These are phyloP conservation scores for Lagenidium giganteum DNA, from an alignment of 352 stramenopile genomes.

Conservation along the genomic window DNA sequence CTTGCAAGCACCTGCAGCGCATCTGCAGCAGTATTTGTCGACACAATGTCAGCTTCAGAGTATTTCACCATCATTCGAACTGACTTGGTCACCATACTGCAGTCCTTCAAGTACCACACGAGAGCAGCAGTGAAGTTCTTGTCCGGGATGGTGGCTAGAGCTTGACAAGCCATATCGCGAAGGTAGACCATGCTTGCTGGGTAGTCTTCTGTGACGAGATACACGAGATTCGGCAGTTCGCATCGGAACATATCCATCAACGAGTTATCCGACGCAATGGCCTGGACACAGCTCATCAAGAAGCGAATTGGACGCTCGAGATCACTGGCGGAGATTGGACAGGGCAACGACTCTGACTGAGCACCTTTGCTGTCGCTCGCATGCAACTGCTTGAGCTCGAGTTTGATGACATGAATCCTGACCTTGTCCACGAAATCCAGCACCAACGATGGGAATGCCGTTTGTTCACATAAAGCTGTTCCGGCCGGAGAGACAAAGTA, in stretches of 20 bases:
- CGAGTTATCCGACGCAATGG: slow-evolving; percentile 33
- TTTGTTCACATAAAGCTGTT: slow-evolving; percentile 55
- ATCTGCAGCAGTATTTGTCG: slow-evolving; percentile 24
- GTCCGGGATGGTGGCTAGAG: slow-evolving; percentile 36
- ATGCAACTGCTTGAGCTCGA: slow-evolving; percentile 30
- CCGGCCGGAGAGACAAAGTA: slow-evolving; percentile 50
- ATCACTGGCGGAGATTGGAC: slow-evolving; percentile 4
- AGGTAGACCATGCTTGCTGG: slow-evolving; percentile 35
- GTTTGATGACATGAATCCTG: slow-evolving; percentile 33
- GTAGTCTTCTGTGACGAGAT: slow-evolving; percentile 62
- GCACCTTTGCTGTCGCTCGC: not conserved
- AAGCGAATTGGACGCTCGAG: slow-evolving; percentile 37
- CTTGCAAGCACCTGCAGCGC: slow-evolving; percentile 22
- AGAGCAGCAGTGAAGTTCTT: slow-evolving; percentile 67
- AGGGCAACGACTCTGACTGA: not conserved
- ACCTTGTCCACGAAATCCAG: slow-evolving; percentile 63
- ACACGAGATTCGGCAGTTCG: slow-evolving; percentile 62
- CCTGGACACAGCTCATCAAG: slow-evolving; percentile 60
- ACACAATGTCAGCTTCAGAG: slow-evolving; percentile 18
- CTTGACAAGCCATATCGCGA: slow-evolving; percentile 35
- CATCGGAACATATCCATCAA: slow-evolving; percentile 69
- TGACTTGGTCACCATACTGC: slow-evolving; percentile 35
- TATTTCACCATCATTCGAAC: slow-evolving; percentile 42
- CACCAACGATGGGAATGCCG: slow-evolving; percentile 57
- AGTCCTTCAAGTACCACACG: slow-evolving; percentile 77